Evolutionary conservation across 768 basidiomycete genomes (phyloP).

Genomic region (Tricholoma furcatifolium): DNA sequence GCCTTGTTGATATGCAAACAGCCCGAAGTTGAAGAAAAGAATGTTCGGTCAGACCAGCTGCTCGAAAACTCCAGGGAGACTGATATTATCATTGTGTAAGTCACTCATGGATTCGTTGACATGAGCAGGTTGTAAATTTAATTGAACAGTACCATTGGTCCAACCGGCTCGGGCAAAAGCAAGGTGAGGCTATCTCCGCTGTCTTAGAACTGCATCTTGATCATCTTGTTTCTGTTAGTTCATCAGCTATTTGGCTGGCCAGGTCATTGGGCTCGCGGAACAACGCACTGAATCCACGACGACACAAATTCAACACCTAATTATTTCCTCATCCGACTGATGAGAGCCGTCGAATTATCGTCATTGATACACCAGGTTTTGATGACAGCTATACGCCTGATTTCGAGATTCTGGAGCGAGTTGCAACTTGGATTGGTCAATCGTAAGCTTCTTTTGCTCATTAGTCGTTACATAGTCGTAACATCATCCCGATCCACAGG

Average conservation of each 20-base stretch:
- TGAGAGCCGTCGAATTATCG: constrained; percentile 6
- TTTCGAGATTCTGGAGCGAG: constrained; percentile 10
- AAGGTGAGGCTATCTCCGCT: too few relatives aligned
- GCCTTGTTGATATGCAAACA: too few relatives aligned
- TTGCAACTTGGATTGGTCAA: constrained; percentile 12
- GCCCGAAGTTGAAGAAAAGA: too few relatives aligned
- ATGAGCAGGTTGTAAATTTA: too few relatives aligned
- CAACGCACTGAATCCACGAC: constrained; percentile 14
- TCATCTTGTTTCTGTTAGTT: constrained; percentile 3
- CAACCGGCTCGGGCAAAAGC: too few relatives aligned
- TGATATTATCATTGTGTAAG: too few relatives aligned
- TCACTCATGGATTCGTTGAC: too few relatives aligned
- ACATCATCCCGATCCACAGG: background rate
- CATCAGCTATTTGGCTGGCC: constrained; percentile 10
- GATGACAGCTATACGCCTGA: constrained; percentile 14
- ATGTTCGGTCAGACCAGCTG: too few relatives aligned
- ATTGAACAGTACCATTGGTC: too few relatives aligned
- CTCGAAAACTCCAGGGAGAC: too few relatives aligned
- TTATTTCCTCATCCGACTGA: constrained; percentile 9
- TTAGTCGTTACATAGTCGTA: too few relatives aligned
- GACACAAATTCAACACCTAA: constrained; percentile 12
- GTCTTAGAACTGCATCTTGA: too few relatives aligned
- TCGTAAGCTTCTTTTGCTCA: constrained; percentile 1
- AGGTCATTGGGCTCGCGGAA: constrained; percentile 2
- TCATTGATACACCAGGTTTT: constrained; percentile 15